A percentile compares a stretch with the other conserved stretches of the same genome.
phyloP scores from a whole-genome alignment of 495 filamentous ascomycete species.

The Hyaloscypha bicolor region DNA sequence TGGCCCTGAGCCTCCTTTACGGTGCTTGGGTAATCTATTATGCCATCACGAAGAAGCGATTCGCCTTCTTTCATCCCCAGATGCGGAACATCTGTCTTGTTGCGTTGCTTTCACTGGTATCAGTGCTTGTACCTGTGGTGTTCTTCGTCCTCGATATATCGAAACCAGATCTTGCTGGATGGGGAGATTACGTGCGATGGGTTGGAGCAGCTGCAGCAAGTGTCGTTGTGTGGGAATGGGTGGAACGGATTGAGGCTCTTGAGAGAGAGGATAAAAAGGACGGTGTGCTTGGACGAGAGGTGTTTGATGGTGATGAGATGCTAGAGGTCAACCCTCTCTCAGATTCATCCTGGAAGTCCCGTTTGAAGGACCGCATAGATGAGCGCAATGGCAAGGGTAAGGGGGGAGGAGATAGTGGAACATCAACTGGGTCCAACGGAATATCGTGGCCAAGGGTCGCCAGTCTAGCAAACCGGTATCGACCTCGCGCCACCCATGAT shows the following conservation, averaged over 20 bases:
- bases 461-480: constrained; percentile 45
- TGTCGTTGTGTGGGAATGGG: constrained; percentile 99
- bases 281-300: constrained; percentile 88
- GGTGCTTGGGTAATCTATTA: constrained; percentile 97
- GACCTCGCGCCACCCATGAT: constrained; percentile 34
- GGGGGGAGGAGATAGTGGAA: constrained; percentile 19
- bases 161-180: constrained; percentile 82
- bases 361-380: constrained; percentile 10
- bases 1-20: constrained; percentile 86
- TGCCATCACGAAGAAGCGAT: constrained; percentile 85
- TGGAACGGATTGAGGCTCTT: constrained; percentile 95
- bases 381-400: constrained; percentile 9
- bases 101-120: constrained; percentile 73
- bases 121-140: constrained; percentile 86
- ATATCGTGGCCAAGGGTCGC: constrained; percentile 50
- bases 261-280: constrained; percentile 96
- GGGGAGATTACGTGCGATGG: constrained; percentile 98
- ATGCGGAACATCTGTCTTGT: constrained; percentile 92
- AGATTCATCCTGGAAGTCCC: constrained; percentile 35
- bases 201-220: constrained; percentile 95
- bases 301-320: constrained; percentile 98
- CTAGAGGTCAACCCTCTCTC: constrained; percentile 68
- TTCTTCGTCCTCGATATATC: constrained; percentile 96
- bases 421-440: constrained; percentile 34
- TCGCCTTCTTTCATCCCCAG: constrained; percentile 88